Conservation (phyloP, 192 early-diverging fungal genomes). For the Podila horticola region DNA sequence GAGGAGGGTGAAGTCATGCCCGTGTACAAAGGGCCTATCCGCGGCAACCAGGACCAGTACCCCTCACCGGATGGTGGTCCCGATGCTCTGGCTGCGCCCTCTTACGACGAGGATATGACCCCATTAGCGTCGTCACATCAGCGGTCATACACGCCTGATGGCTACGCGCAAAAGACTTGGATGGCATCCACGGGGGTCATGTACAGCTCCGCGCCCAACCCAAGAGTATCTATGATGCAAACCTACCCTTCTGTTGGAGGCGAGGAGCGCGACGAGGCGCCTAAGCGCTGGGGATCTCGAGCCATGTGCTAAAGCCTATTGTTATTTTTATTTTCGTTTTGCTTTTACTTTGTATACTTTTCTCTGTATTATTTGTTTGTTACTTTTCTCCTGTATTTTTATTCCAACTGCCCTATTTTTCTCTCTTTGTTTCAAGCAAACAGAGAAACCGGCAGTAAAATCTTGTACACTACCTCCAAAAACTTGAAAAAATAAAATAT, state of each 20-base stretch:
- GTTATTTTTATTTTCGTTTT: not conserved
- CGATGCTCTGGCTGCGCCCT: not conserved
- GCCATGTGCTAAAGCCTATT: slow-evolving; percentile 43
- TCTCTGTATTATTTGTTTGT: not conserved
- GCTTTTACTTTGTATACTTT: not conserved
- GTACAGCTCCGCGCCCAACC: slow-evolving; percentile 23
- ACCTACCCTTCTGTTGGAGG: not conserved
- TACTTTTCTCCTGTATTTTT: not conserved
- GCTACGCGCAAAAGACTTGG: slow-evolving; percentile 19
- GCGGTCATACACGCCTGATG: not conserved
- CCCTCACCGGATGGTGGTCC: slow-evolving; percentile 36
- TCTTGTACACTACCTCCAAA: not conserved
- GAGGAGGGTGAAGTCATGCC: slow-evolving; percentile 41
- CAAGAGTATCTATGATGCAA: slow-evolving; percentile 10
- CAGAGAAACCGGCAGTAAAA: not conserved
- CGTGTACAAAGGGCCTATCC: slow-evolving; percentile 22
- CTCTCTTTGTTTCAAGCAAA: not conserved
- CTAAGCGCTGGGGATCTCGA: too few species aligned
- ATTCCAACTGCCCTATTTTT: not conserved
- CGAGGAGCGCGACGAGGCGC: too few species aligned
- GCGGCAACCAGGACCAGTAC: slow-evolving; percentile 36
- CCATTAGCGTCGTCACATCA: not conserved
- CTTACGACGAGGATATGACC: slow-evolving; percentile 1
- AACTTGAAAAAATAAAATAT: not conserved
- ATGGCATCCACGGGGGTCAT: slow-evolving; percentile 10